Evolutionary conservation across 2,329 filamentous ascomycete genomes (phyloP), one percentile per base, ranked within the genome.

Genomic region (Nothophaeocryptopus gaeumannii): DNA sequence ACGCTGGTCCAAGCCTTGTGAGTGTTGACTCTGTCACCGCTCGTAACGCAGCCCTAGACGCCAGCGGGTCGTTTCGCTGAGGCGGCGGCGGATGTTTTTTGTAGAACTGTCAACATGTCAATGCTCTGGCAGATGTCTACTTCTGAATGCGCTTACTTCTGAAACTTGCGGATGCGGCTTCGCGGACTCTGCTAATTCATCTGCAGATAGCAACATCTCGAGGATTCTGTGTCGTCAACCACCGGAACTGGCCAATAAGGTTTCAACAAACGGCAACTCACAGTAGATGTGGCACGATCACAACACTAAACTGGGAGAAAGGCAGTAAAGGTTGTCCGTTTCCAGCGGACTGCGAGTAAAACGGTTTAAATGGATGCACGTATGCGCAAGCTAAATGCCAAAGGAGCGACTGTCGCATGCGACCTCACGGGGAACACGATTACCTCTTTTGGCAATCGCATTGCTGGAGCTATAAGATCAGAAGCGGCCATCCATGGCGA

Each of bases 1-100:
- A 51, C 11, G 56, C 30, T n/a, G 54, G 48, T 32, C 58, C 61
- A n/a, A 61, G 36, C 31, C 45, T 48, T 12, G 38, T 31, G 9
- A 53, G 42, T 9, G 38, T 38, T 15, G 50, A 46, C 20, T 53
- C 39, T n/a, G 41, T 53, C 16, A 41, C 29, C 1, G 31, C 49
- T 15, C 41, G 41, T 14, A 58, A 30, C 12, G 26, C 42, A 20
- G 39, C 45, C 14, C 55, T 49, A 5, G 45, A 32, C 31, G 45
- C 43, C 33, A 48, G 16, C n/a, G 39, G 42, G 46, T 50, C 44
- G 15, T 44, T 47, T 5, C 35, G 39, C n/a, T 39, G 36, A 15
- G 45, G 45, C 29, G 41, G 45, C 13, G 34, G 45, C 31, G 55
- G 55, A 36, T 53, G 31, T 15, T 45, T 53, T 15, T 43, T n/a